These are phyloP conservation scores for Dryas alaskensis DNA, from an alignment of 306 rosid species.

Conservation along the genomic window DNA sequence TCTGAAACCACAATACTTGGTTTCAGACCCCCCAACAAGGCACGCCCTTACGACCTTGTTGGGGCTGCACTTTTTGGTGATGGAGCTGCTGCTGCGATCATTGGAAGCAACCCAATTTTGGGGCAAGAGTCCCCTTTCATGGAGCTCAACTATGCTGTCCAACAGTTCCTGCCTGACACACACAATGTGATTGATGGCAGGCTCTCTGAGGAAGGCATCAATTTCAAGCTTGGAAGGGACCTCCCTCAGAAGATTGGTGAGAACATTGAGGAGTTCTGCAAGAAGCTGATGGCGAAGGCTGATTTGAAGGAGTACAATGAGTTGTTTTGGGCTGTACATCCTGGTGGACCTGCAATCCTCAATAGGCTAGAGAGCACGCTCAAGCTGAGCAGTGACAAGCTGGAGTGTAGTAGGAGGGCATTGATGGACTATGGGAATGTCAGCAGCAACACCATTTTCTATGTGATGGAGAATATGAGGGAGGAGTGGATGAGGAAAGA, in stretches of 20 bases:
- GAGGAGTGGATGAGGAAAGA: slow-evolving; percentile 47
- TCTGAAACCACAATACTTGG: slow-evolving; percentile 94
- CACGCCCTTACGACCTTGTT: slow-evolving; percentile 87
- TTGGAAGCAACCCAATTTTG: slow-evolving; percentile 59
- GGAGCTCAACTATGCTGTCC: slow-evolving; percentile 72
- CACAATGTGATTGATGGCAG: slow-evolving; percentile 76
- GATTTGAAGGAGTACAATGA: slow-evolving; percentile 54
- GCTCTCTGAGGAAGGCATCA: slow-evolving; percentile 81
- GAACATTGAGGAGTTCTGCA: slow-evolving; percentile 85
- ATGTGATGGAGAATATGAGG: slow-evolving; percentile 85
- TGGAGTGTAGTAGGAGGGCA: slow-evolving; percentile 77
- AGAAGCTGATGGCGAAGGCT: slow-evolving; percentile 51
- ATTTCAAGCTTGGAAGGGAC: slow-evolving; percentile 87
- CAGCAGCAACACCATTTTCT: slow-evolving; percentile 89
- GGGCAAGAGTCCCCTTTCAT: slow-evolving; percentile 72
- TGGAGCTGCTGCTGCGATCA: slow-evolving; percentile 83
- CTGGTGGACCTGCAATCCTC: slow-evolving; percentile 89
- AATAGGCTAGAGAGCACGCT: slow-evolving; percentile 62
- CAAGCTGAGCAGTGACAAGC: slow-evolving; percentile 52
- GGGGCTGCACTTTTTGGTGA: slow-evolving; percentile 99
- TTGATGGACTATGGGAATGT: slow-evolving; percentile 87
- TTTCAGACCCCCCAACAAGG: slow-evolving; percentile 75
- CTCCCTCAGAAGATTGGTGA: slow-evolving; percentile 87
- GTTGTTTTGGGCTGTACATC: slow-evolving; percentile 95
- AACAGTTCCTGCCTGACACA: slow-evolving; percentile 74